These are phyloP conservation scores for Boletellus ananas DNA, from an alignment of 768 basidiomycete genomes.

Conservation along the genomic window DNA sequence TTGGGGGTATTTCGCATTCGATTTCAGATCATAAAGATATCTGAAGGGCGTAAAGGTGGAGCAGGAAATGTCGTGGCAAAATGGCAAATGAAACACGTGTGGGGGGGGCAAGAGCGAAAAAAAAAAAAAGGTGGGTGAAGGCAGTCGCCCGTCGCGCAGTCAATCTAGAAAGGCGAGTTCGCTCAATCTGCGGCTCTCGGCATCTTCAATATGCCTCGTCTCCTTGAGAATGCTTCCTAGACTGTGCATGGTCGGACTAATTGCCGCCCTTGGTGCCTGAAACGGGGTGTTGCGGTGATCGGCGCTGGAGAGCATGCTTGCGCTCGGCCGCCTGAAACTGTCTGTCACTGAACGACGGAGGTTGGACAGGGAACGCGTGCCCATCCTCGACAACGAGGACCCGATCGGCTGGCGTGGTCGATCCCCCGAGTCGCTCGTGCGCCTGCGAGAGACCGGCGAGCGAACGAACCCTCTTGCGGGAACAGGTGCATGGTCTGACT, in stretches of 20 bases:
- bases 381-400: slow-evolving; percentile 24
- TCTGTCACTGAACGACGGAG: slow-evolving; percentile 45
- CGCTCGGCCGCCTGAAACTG: slow-evolving; percentile 21
- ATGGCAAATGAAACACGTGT: too few species aligned
- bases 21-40: slow-evolving; percentile 6
- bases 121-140: neutral
- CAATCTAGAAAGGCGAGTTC: slow-evolving; percentile 64
- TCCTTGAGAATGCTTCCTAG: slow-evolving; percentile 53
- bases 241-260: slow-evolving; percentile 59
- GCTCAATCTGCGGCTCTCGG: slow-evolving; percentile 63
- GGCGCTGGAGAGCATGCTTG: slow-evolving; percentile 17
- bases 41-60: neutral
- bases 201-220: slow-evolving; percentile 56
- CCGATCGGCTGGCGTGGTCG: slow-evolving; percentile 7
- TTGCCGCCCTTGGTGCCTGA: slow-evolving; percentile 36
- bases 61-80: neutral
- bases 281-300: slow-evolving; percentile 38
- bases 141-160: neutral
- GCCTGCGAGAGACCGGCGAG: slow-evolving; percentile 11
- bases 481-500: slow-evolving; percentile 4
- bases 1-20: neutral
- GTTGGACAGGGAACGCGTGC: slow-evolving; percentile 40
- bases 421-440: slow-evolving; percentile 16
- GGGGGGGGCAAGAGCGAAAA: neutral
- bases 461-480: slow-evolving; percentile 14